Conservation (phyloP, 805 yeast species). For the Ogataea paradorogensis region DNA sequence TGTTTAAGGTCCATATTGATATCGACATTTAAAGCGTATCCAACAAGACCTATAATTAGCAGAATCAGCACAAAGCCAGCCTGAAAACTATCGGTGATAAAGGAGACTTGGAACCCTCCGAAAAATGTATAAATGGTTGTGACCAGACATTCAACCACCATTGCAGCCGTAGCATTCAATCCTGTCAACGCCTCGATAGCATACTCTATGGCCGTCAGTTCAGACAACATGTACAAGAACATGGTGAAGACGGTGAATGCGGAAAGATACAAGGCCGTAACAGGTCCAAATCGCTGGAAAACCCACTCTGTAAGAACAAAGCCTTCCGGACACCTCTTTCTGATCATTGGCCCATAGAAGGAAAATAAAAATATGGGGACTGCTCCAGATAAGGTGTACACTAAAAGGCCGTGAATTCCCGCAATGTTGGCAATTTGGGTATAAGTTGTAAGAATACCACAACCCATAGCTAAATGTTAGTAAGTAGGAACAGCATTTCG, state of each 20-base stretch:
- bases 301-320: constrained; percentile 95
- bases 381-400: constrained; percentile 76
- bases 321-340: constrained; percentile 81
- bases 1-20: constrained; percentile 55
- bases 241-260: constrained; percentile 81
- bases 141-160: constrained; percentile 81
- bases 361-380: constrained; percentile 85
- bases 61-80: constrained; percentile 68
- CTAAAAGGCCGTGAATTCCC: constrained; percentile 84
- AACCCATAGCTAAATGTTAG: constrained; percentile 66
- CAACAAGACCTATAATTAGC: constrained; percentile 68
- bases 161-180: constrained; percentile 71
- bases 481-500: constrained; percentile 4
- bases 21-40: constrained; percentile 72
- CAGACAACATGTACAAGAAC: constrained; percentile 84
- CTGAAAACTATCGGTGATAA: constrained; percentile 83
- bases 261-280: constrained; percentile 72
- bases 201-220: constrained; percentile 73
- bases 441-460: constrained; percentile 82
- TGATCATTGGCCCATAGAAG: constrained; percentile 73
- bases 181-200: constrained; percentile 80
- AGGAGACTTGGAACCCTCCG: constrained; percentile 89
- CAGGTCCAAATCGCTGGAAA: constrained; percentile 70
- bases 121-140: constrained; percentile 82
- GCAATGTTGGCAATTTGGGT: constrained; percentile 82